Evolutionary conservation across 495 filamentous ascomycete species (phyloP).

Genomic region (Penicillium canariense): DNA sequence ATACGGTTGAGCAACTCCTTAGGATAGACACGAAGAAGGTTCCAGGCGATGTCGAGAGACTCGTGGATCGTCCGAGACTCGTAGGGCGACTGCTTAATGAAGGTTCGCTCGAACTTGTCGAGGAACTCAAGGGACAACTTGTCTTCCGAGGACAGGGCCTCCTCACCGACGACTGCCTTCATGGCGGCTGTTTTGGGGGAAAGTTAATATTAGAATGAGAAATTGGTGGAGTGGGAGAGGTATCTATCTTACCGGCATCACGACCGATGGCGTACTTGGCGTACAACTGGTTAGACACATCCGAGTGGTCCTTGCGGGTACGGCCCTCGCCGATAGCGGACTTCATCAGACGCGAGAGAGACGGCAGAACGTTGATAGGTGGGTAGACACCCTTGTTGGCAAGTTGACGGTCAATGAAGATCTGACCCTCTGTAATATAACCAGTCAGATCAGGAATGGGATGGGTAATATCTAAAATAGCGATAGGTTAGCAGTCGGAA

Average conservation of each 20-base stretch:
- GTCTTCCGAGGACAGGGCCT: conserved; percentile 92
- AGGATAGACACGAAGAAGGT: conserved; percentile 90
- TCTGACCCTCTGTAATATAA: conserved; percentile 72
- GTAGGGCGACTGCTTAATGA: conserved; percentile 90
- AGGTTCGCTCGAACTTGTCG: conserved; percentile 93
- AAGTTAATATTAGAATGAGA: conserved; percentile 5
- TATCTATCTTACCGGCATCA: conserved; percentile 62
- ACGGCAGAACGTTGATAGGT: conserved; percentile 98
- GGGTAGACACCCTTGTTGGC: conserved; percentile 97
- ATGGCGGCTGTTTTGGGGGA: conserved; percentile 69
- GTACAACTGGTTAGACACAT: conserved; percentile 99
- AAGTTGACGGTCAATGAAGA: conserved; percentile 93
- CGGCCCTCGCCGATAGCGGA: conserved; percentile 97
- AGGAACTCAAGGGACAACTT: conserved; percentile 97
- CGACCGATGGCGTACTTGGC: conserved; percentile 99
- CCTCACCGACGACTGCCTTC: conserved; percentile 99
- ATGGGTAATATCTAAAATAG: conserved; percentile 82
- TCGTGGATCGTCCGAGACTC: conserved; percentile 87
- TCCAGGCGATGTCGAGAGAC: conserved; percentile 93
- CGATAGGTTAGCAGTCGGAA: conserved; percentile 11
- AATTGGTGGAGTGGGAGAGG: background rate
- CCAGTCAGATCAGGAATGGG: conserved; percentile 96
- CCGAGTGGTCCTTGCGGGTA: conserved; percentile 93
- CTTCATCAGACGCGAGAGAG: conserved; percentile 99
- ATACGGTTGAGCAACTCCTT: conserved; percentile 98